Conservation (phyloP, 345 rosid species). For the Iberis pinnata region DNA sequence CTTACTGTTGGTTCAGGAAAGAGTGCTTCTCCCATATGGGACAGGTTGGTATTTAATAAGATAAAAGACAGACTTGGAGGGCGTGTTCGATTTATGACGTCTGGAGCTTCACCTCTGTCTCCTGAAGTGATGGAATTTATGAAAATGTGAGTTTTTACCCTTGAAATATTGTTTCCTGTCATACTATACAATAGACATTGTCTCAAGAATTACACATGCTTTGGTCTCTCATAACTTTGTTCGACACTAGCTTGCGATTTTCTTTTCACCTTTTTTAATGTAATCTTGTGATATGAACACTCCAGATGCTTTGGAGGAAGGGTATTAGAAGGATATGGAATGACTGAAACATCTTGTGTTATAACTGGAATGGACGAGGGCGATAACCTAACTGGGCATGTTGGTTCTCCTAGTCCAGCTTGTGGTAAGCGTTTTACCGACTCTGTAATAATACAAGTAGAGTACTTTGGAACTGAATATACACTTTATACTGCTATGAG, state of each 20-base stretch:
- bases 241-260: slow-evolving; percentile 2
- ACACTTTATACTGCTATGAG: neutral
- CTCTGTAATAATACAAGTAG: slow-evolving; percentile 3
- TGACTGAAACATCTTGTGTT: slow-evolving; percentile 38
- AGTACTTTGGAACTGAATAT: slow-evolving; percentile 1
- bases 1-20: slow-evolving; percentile 45
- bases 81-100: slow-evolving; percentile 64
- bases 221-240: slow-evolving; percentile 6
- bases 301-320: slow-evolving; percentile 79
- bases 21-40: slow-evolving; percentile 96
- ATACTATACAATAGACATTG: neutral
- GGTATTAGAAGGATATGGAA: slow-evolving; percentile 35
- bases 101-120: slow-evolving; percentile 97
- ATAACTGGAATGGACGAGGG: slow-evolving; percentile 33
- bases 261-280: neutral
- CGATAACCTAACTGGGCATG: slow-evolving; percentile 65
- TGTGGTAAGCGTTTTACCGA: slow-evolving; percentile 60
- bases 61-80: slow-evolving; percentile 90
- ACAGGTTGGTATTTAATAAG: slow-evolving; percentile 91
- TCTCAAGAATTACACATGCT: slow-evolving; percentile 3
- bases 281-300: slow-evolving; percentile 4
- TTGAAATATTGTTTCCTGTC: neutral
- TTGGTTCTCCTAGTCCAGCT: slow-evolving; percentile 90
- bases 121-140: slow-evolving; percentile 90
- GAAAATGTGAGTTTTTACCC: slow-evolving; percentile 60